Evolutionary conservation across 768 basidiomycete species (phyloP).

Genomic region (Phlegmacium glaucopus): DNA sequence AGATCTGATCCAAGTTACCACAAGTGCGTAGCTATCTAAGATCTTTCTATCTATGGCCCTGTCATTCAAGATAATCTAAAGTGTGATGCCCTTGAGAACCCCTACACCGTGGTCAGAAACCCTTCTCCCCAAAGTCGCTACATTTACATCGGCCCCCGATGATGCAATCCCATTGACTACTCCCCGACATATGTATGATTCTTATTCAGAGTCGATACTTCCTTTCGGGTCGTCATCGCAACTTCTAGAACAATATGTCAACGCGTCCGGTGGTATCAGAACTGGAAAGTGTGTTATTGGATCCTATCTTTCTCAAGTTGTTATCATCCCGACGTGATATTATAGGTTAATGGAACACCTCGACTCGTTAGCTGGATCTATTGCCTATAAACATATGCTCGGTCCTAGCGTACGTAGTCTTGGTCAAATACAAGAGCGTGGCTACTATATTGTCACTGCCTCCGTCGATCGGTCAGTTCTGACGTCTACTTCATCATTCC

Average conservation of each 20-base stretch:
- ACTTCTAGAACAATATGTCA: conserved; percentile 66
- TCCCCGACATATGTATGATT: conserved; percentile 65
- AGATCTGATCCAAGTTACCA: conserved; percentile 51
- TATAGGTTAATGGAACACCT: conserved; percentile 71
- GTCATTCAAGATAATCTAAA: conserved; percentile 19
- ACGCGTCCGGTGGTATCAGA: conserved; percentile 67
- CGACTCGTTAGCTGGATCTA: conserved; percentile 82
- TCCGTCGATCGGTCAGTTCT: conserved; percentile 68
- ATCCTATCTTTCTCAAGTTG: background rate
- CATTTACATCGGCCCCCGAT: conserved; percentile 7
- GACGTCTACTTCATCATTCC: too few species aligned
- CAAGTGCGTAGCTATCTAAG: conserved; percentile 39
- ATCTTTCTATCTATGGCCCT: background rate
- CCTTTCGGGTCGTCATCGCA: conserved; percentile 59
- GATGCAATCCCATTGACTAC: conserved; percentile 12
- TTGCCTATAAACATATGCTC: conserved; percentile 80
- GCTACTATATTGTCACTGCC: conserved; percentile 83
- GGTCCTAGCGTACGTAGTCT: conserved; percentile 57
- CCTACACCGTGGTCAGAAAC: conserved; percentile 57
- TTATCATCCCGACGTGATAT: background rate
- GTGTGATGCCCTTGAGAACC: conserved; percentile 54
- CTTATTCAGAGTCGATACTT: conserved; percentile 62
- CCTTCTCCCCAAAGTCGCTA: conserved; percentile 31
- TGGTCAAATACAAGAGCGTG: conserved; percentile 54
- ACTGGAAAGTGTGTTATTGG: conserved; percentile 51